These are phyloP conservation scores for Xylariales sp. DNA, from an alignment of 2,329 filamentous ascomycete genomes.

Conservation along the genomic window DNA sequence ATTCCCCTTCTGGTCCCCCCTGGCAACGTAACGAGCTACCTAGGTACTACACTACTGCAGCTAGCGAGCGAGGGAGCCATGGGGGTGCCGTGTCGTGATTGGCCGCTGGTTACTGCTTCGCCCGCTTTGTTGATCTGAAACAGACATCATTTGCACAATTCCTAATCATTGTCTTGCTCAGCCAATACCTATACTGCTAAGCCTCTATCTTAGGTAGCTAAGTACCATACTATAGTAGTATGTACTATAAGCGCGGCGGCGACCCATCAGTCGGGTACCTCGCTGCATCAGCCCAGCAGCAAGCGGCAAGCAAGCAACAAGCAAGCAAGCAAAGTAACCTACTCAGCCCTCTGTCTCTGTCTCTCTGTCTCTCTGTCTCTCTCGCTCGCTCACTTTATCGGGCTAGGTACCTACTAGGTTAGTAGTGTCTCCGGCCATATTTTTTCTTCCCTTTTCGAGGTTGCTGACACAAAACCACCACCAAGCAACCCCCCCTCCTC, in stretches of 20 bases:
- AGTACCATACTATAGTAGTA: no score
- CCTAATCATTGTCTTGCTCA: slow-evolving; percentile 24
- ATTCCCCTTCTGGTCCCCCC: neutral
- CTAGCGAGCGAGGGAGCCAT: slow-evolving; percentile 10
- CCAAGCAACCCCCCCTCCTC: neutral
- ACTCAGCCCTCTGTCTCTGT: no score
- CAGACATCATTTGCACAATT: slow-evolving; percentile 36
- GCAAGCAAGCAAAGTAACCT: no score
- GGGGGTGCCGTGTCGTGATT: slow-evolving; percentile 27
- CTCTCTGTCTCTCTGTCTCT: no score
- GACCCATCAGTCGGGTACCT: no score
- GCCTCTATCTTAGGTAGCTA: neutral
- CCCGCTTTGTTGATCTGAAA: slow-evolving; percentile 42
- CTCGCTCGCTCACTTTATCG: no score
- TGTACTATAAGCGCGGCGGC: no score
- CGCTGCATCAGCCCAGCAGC: no score
- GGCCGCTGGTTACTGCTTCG: slow-evolving; percentile 34
- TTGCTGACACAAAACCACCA: slow-evolving; percentile 14
- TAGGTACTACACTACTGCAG: slow-evolving; percentile 14
- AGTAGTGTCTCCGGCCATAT: neutral
- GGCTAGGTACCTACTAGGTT: no score
- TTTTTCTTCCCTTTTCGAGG: slow-evolving; percentile 7
- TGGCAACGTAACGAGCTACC: slow-evolving; percentile 6
- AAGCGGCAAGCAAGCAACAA: no score
- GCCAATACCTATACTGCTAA: neutral